Evolutionary conservation across 2,329 filamentous ascomycete species (phyloP).

Genomic region (Trichocomaceae sp.): DNA sequence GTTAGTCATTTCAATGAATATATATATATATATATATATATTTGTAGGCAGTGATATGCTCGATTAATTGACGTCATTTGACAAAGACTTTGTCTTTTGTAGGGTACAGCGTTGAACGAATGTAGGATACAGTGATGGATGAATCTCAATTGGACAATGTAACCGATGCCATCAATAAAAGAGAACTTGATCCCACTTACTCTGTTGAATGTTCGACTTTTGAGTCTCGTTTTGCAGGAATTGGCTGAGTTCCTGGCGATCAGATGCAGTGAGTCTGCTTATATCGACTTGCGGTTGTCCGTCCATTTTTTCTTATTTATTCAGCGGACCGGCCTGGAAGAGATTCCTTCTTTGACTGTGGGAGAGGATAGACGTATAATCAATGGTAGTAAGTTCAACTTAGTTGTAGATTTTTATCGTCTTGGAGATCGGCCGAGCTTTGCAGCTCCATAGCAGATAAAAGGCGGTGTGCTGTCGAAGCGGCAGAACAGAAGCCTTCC

Average conservation of each 20-base stretch:
- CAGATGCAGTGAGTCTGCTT: constrained; percentile 67
- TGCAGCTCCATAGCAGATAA: not conserved
- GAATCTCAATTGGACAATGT: not conserved
- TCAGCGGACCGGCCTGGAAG: not conserved
- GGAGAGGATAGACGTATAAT: not conserved
- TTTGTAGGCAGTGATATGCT: not conserved
- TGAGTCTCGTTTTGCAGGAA: constrained; percentile 80
- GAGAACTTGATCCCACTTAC: constrained; percentile 27
- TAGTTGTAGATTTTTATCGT: not conserved
- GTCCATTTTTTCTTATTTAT: constrained; percentile 27
- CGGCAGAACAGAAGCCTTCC: not conserved
- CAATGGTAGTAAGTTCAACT: too few relatives aligned
- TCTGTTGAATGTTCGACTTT: constrained; percentile 57
- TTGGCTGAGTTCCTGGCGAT: constrained; percentile 81
- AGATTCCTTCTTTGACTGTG: not conserved
- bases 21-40: not conserved
- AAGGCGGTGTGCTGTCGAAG: not conserved
- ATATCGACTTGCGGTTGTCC: constrained; percentile 50
- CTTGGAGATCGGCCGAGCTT: not conserved
- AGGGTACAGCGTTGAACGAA: not conserved
- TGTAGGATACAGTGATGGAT: not conserved
- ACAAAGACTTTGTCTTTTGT: not conserved
- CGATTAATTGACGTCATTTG: constrained; percentile 4
- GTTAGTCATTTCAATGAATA: not conserved
- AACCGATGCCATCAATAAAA: not conserved